These are phyloP conservation scores for Capsicum pubescens DNA, from an alignment of 257 asterid species.

Conservation along the genomic window DNA sequence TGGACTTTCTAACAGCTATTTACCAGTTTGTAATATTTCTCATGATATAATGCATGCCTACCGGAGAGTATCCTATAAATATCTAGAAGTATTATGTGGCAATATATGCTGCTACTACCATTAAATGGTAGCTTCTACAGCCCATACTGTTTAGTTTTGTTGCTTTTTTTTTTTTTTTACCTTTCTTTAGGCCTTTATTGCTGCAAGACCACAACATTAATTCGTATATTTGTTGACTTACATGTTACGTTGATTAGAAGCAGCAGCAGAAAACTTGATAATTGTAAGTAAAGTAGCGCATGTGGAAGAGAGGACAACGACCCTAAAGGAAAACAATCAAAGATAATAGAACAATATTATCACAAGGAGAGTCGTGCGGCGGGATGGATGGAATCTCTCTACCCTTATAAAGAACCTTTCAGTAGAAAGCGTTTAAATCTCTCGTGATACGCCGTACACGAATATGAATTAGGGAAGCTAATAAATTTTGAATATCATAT, in stretches of 20 bases:
- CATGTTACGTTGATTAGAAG: neutral
- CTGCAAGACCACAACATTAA: neutral
- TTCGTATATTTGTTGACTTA: neutral
- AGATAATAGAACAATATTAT: neutral
- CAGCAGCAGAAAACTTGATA: neutral
- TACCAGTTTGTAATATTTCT: too few relatives aligned
- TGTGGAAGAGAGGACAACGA: conserved; percentile 8
- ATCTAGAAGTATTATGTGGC: neutral
- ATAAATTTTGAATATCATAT: neutral
- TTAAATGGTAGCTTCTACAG: neutral
- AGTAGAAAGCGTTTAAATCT: neutral
- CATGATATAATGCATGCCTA: too few relatives aligned
- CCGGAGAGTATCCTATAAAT: too few relatives aligned
- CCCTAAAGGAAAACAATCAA: neutral
- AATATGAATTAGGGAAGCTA: neutral
- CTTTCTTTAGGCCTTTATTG: neutral
- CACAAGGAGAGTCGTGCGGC: neutral
- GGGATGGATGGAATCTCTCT: neutral
- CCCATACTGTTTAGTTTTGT: neutral
- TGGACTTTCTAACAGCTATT: too few relatives aligned
- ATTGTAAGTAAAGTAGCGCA: neutral
- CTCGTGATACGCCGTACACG: neutral
- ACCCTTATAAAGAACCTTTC: neutral
- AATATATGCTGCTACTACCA: too few relatives aligned
- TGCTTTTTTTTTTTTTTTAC: neutral